These are phyloP conservation scores for Zygosaccharomyces pseudorouxii DNA, from an alignment of 805 yeast species.

Conservation along the genomic window DNA sequence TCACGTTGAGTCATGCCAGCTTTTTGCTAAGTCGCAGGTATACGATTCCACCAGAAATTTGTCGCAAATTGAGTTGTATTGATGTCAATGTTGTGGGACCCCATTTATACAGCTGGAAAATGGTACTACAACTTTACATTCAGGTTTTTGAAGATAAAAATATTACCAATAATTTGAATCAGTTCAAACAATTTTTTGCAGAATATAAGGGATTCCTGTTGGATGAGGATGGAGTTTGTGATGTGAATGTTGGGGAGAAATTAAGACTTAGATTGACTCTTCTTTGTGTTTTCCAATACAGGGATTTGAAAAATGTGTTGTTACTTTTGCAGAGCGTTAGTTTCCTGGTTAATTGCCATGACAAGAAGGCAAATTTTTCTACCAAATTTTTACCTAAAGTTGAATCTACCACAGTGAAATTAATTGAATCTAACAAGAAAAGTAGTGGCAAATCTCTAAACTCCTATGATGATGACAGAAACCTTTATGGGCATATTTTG, in stretches of 20 bases:
- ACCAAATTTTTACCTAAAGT: slow-evolving; percentile 31
- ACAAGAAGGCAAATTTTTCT: slow-evolving; percentile 30
- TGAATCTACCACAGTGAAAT: slow-evolving; percentile 17
- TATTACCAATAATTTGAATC: slow-evolving; percentile 24
- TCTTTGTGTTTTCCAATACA: slow-evolving; percentile 22
- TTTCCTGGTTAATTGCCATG: slow-evolving; percentile 32
- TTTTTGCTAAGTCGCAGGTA: slow-evolving; percentile 19
- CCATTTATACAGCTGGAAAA: slow-evolving; percentile 25
- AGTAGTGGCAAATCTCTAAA: slow-evolving; percentile 8
- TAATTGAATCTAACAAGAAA: slow-evolving; percentile 9
- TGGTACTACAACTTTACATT: slow-evolving; percentile 21
- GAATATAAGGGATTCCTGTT: slow-evolving; percentile 14
- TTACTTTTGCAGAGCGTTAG: slow-evolving; percentile 33
- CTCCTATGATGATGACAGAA: slow-evolving; percentile 9
- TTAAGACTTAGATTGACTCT: slow-evolving; percentile 16
- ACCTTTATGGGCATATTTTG: slow-evolving; percentile 19
- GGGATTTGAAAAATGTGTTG: slow-evolving; percentile 28
- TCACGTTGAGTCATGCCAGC: slow-evolving; percentile 16
- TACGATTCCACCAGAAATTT: slow-evolving; percentile 11
- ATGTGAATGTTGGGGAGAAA: slow-evolving; percentile 13
- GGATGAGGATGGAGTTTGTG: slow-evolving; percentile 4
- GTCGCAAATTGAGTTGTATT: slow-evolving; percentile 1
- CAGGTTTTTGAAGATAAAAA: slow-evolving; percentile 27
- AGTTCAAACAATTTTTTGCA: slow-evolving; percentile 26
- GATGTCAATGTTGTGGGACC: slow-evolving; percentile 11